Conservation (phyloP, 306 rosid species). For the Cicer pinnatifidum region DNA sequence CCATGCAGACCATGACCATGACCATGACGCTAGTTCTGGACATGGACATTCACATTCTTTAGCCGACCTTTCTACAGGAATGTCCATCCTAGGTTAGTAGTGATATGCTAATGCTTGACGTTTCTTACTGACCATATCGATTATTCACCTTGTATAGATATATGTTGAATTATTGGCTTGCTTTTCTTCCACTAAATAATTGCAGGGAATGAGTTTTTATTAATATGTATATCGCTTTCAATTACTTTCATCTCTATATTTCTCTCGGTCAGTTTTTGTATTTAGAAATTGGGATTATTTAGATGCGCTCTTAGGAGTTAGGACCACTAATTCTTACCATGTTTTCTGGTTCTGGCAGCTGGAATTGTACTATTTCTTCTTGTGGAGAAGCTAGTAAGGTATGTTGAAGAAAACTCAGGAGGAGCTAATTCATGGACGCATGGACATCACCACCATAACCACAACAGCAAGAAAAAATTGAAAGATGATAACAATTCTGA, state of each 20-base stretch:
- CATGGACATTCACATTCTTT: conserved; percentile 81
- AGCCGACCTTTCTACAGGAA: conserved; percentile 83
- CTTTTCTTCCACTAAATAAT: conserved; percentile 28
- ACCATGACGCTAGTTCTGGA: conserved; percentile 52
- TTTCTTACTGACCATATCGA: conserved; percentile 30
- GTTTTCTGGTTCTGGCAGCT: conserved; percentile 60
- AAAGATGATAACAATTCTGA: conserved; percentile 54
- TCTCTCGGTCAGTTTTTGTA: conserved; percentile 27
- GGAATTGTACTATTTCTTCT: conserved; percentile 94
- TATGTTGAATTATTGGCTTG: conserved; percentile 28
- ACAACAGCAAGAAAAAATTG: conserved; percentile 63
- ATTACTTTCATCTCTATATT: conserved; percentile 20
- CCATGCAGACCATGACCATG: conserved; percentile 57
- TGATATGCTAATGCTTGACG: conserved; percentile 17
- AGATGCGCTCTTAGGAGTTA: conserved; percentile 32
- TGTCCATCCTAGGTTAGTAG: conserved; percentile 83
- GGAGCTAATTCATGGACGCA: conserved; percentile 70
- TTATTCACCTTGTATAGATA: conserved; percentile 37
- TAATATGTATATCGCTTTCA: neutral
- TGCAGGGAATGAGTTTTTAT: conserved; percentile 29
- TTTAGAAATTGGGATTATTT: conserved; percentile 18
- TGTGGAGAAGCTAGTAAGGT: conserved; percentile 91
- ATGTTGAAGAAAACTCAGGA: conserved; percentile 79
- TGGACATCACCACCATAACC: conserved; percentile 83
- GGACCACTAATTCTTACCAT: conserved; percentile 35